Conservation (phyloP, 2,329 filamentous ascomycete species). For the Diaporthe citri region DNA sequence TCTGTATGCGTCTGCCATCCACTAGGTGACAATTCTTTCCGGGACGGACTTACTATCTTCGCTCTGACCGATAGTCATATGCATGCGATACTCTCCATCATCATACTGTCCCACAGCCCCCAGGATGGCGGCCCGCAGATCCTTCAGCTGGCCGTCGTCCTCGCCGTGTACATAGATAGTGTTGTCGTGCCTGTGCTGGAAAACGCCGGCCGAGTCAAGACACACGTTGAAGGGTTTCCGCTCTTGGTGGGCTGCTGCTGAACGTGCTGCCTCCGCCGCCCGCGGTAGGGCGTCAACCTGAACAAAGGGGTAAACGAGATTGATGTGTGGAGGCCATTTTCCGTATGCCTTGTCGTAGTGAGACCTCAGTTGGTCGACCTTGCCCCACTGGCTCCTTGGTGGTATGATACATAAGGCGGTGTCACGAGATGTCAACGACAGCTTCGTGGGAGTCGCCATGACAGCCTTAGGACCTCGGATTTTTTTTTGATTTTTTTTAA, state of each 20-base stretch:
- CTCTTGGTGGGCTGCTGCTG: slow-evolving; percentile 46
- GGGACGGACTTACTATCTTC: slow-evolving; percentile 50
- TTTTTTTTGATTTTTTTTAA: no score
- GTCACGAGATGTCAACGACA: slow-evolving; percentile 57
- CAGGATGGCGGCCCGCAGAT: slow-evolving; percentile 53
- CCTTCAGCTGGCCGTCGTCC: slow-evolving; percentile 44
- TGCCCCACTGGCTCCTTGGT: slow-evolving; percentile 59
- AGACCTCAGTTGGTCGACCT: slow-evolving; percentile 67
- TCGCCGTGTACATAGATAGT: slow-evolving; percentile 62
- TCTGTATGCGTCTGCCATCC: background rate
- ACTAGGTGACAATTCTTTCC: background rate
- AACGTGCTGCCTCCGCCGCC: slow-evolving; percentile 56
- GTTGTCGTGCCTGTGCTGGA: slow-evolving; percentile 61
- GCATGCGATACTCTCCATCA: slow-evolving; percentile 54
- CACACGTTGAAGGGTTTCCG: slow-evolving; percentile 44
- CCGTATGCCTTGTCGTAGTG: slow-evolving; percentile 72
- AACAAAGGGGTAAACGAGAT: slow-evolving; percentile 76
- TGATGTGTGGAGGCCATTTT: slow-evolving; percentile 77
- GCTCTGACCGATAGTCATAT: slow-evolving; percentile 73
- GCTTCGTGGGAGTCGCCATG: slow-evolving; percentile 20
- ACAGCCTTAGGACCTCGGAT: background rate
- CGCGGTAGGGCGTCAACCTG: slow-evolving; percentile 57
- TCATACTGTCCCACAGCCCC: slow-evolving; percentile 50
- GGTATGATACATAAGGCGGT: slow-evolving; percentile 73
- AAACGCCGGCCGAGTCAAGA: slow-evolving; percentile 59